Base-by-base conservation (phyloP, 2,329 filamentous ascomycete species). In the Fusarium nygamai region DNA sequence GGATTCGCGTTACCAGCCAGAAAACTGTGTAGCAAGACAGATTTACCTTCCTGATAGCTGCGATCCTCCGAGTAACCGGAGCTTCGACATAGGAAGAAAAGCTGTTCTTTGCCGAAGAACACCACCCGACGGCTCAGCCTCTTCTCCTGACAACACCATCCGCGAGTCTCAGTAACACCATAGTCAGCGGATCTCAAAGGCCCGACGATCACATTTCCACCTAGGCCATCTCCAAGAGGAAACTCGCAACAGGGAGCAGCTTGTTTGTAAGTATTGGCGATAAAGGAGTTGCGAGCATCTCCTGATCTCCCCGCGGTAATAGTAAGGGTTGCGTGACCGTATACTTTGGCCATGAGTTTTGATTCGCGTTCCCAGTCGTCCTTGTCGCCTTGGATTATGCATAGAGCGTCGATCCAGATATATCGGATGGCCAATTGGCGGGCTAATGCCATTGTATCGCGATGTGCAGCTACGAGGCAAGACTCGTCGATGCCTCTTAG, bases 141-240 rank as follows among this genome's bases (percentile, higher is more conserved):
- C 19, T 41, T 71, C 11, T 72, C 69, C 6, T 71, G 69, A n/a
- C 64, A 61, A 27, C 69, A 72, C 69, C 69, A 72, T 1, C 69
- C 69, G 2, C 69, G 69, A 19, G 62, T 72, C 13, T 57, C 43
- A 19, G 57, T 61, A 3, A 50, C 2, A 8, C 69, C 67, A 0
- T 59, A n/a, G 22, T 62, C 51, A 20, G 6, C 5, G 1, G 67
- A 54, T 17, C 67, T 60, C 8, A 44, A 16, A 0, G 54, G 8
- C 0, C 63, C 67, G 17, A 71, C 29, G 27, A 56, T 10, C 14
- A 60, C 51, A 4, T 3, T 43, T 11, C 47, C 62, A 4, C 17
- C 13, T 17, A 7, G 8, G 1, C 50, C 43, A 13, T 58, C 34
- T 1, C 24, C 47, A 3, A 67, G 44, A 1, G 62, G 69, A 8